Conservation (phyloP, 352 stramenopile genomes). For the Phytophthora citricola region DNA sequence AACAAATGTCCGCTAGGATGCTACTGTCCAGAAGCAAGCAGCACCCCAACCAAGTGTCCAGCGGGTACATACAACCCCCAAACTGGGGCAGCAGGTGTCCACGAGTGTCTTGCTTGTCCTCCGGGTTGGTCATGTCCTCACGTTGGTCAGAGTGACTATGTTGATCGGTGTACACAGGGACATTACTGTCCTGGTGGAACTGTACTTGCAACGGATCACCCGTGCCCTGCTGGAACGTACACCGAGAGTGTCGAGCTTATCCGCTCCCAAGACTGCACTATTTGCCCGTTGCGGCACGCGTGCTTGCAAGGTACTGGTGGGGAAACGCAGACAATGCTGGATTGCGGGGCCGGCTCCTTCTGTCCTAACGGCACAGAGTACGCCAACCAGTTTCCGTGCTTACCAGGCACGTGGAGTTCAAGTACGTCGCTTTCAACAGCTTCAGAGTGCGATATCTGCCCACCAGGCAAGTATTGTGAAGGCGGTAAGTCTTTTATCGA, state of each 20-base stretch:
- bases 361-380: slow-evolving; percentile 83
- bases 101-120: slow-evolving; percentile 76
- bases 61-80: slow-evolving; percentile 80
- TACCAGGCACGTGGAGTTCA: slow-evolving; percentile 88
- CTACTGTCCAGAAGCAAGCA: slow-evolving; percentile 88
- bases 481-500: slow-evolving; percentile 82
- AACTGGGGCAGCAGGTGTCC: slow-evolving; percentile 46
- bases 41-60: slow-evolving; percentile 66
- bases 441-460: slow-evolving; percentile 81
- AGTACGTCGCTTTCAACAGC: slow-evolving; percentile 66
- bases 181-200: slow-evolving; percentile 83
- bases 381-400: slow-evolving; percentile 80
- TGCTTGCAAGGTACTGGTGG: slow-evolving; percentile 80
- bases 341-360: slow-evolving; percentile 78
- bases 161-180: slow-evolving; percentile 66
- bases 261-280: slow-evolving; percentile 73
- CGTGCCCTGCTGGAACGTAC: slow-evolving; percentile 81
- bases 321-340: slow-evolving; percentile 71
- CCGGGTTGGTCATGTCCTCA: slow-evolving; percentile 78
- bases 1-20: slow-evolving; percentile 64
- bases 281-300: slow-evolving; percentile 75
- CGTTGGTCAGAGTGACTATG: slow-evolving; percentile 66
- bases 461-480: slow-evolving; percentile 87
- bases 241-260: slow-evolving; percentile 74
- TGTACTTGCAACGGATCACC: slow-evolving; percentile 54